Evolutionary conservation across 257 asterid species (phyloP).

Genomic region (Euphrasia confusa): DNA sequence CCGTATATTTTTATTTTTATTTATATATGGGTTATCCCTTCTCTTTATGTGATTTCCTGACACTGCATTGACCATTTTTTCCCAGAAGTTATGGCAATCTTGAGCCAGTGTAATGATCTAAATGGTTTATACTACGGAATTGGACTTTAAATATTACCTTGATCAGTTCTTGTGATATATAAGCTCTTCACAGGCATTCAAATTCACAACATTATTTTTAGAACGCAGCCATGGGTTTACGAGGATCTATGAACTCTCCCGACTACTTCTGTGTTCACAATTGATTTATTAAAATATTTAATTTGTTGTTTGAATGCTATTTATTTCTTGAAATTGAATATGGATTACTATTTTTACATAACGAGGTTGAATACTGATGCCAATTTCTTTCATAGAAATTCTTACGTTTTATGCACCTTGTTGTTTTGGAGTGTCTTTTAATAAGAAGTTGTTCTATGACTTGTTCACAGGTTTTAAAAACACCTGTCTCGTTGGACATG

Average conservation of each 20-base stretch:
- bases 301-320: neutral
- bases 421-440: neutral
- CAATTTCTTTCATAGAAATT: neutral
- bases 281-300: neutral
- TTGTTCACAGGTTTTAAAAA: constrained; percentile 43
- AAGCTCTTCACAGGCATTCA: constrained; percentile 4
- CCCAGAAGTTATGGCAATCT: neutral
- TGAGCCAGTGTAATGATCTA: neutral
- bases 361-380: neutral
- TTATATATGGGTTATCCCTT: neutral
- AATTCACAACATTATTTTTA: constrained; percentile 3
- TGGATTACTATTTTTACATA: neutral
- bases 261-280: neutral
- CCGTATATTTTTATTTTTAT: neutral
- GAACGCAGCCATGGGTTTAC: constrained; percentile 3
- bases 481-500: constrained; percentile 65
- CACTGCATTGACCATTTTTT: neutral
- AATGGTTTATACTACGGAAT: neutral
- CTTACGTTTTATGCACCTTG: neutral
- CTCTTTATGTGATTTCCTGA: constrained; percentile 1
- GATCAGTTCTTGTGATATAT: neutral
- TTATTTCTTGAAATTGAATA: neutral
- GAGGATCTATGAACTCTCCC: neutral
- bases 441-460: constrained; percentile 12
- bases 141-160: neutral